A percentile compares a stretch with the other conserved stretches of the same genome.
These are phyloP conservation scores for Cerioporus squamosus DNA, from an alignment of 1,284 basidiomycete genomes.

Conservation along the genomic window DNA sequence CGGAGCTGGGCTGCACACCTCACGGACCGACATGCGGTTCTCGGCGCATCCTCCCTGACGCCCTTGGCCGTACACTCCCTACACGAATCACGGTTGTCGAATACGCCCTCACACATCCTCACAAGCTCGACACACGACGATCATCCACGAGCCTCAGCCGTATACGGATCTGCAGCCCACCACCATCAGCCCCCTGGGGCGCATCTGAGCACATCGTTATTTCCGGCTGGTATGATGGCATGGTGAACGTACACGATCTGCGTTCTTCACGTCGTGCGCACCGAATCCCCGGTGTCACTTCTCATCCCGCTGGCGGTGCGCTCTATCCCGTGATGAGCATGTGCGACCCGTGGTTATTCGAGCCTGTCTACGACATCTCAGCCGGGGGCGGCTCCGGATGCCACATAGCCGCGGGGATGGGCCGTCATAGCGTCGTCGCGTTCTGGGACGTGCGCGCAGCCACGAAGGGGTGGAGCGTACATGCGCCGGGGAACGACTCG, in stretches of 20 bases:
- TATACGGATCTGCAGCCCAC: slow-evolving; percentile 71
- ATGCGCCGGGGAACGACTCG: slow-evolving; percentile 74
- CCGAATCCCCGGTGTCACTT: slow-evolving; percentile 18
- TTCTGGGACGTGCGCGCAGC: slow-evolving; percentile 77
- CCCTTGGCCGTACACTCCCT: slow-evolving; percentile 65
- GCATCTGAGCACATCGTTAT: slow-evolving; percentile 72
- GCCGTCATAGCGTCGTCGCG: slow-evolving; percentile 72
- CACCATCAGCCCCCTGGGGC: slow-evolving; percentile 64
- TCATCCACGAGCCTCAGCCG: slow-evolving; percentile 51
- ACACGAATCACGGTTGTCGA: slow-evolving; percentile 46
- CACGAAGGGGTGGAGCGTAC: slow-evolving; percentile 68
- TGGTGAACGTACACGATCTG: slow-evolving; percentile 72
- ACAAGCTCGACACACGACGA: slow-evolving; percentile 38
- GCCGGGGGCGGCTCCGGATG: slow-evolving; percentile 68
- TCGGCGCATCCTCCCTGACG: slow-evolving; percentile 63
- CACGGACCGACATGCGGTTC: slow-evolving; percentile 54
- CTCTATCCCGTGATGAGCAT: slow-evolving; percentile 62
- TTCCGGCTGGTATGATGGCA: slow-evolving; percentile 80
- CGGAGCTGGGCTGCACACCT: slow-evolving; percentile 68
- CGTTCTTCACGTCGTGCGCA: slow-evolving; percentile 46
- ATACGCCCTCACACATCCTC: slow-evolving; percentile 51
- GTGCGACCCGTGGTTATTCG: slow-evolving; percentile 66
- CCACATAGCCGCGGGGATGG: slow-evolving; percentile 72
- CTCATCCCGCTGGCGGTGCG: slow-evolving; percentile 27
- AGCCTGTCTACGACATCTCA: slow-evolving; percentile 74